Base-by-base conservation (phyloP, 345 rosid species). In the Lumnitzera littorea region DNA sequence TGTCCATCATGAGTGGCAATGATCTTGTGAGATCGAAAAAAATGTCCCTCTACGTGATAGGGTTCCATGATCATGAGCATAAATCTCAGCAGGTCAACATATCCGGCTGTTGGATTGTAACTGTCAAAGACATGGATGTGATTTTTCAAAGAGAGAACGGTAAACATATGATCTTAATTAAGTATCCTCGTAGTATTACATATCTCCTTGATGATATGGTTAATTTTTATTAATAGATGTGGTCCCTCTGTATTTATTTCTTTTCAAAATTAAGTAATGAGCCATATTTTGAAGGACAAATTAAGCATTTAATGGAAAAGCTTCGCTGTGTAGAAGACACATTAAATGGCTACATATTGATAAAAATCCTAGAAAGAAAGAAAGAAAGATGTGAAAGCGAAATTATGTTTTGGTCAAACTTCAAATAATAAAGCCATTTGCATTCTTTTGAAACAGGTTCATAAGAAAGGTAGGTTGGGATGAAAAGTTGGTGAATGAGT, bases 401-500 rank as follows among this genome's bases (percentile, higher is more conserved):
- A 36, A 36, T 36, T 36, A 36, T 36, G 43, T 36, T 36, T 36
- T 36, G 43, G 43, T 36, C 43, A 23, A 16, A 12, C 24, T 50
- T 4, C 1, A 15, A 25, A 4, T 20, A 2, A 50, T 13, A 5
- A 48, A 27, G 31, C 31, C 31, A 3, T 29, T 27, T 20, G 16
- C 20, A 48, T 48, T 15, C 36, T 55, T 13, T 36, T 55, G 59
- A 16, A 67, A 64, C 78, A 92, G 99, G 82, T 94, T 94, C 56
- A 80, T 94, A 61, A 55, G 65, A 73, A 76, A 82, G 66, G 73
- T 72, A 15, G 97, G 96, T 14, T 94, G 97, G 99, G 91, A 91
- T 75, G 70, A 58, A 57, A 79, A 71, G 74, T 64, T 94, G 67
- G 97, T 91, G 79, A 88, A 84, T 12, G 77, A 86, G 62, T 91